These are phyloP conservation scores for Cystofilobasidium bisporidii DNA, from an alignment of 768 basidiomycete species.

Conservation along the genomic window DNA sequence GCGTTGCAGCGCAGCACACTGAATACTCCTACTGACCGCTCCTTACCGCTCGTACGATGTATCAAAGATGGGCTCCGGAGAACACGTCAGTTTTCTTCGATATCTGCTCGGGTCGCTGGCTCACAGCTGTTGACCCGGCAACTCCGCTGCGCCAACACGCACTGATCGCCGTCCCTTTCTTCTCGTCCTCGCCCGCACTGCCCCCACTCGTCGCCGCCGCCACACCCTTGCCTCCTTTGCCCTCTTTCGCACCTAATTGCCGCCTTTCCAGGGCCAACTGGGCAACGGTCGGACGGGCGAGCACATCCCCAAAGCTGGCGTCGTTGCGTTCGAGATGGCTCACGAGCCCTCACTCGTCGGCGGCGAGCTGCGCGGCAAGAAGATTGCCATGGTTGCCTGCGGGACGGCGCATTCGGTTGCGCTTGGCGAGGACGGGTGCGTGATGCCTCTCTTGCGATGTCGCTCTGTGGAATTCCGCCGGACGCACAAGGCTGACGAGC, in stretches of 20 bases:
- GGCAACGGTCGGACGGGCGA: slow-evolving; percentile 92
- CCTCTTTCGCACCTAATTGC: not conserved
- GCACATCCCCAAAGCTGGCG: slow-evolving; percentile 74
- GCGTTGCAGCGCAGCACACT: too few relatives aligned
- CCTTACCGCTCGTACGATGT: too few relatives aligned
- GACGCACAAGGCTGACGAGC: too few relatives aligned
- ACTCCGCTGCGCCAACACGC: too few relatives aligned
- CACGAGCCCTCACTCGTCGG: slow-evolving; percentile 47
- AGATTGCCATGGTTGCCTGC: slow-evolving; percentile 69
- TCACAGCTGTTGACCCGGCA: not conserved
- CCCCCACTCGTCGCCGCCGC: too few relatives aligned
- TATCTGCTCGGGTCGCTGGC: not conserved
- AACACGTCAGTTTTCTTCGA: slow-evolving; percentile 50
- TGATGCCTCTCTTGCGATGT: slow-evolving; percentile 29
- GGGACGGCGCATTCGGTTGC: slow-evolving; percentile 83
- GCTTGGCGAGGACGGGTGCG: slow-evolving; percentile 63
- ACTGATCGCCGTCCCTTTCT: too few relatives aligned
- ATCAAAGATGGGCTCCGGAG: slow-evolving; percentile 84
- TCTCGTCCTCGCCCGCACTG: too few relatives aligned
- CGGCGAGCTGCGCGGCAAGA: slow-evolving; percentile 59
- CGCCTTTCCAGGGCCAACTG: slow-evolving; percentile 54
- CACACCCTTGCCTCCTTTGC: not conserved
- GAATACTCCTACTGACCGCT: too few relatives aligned
- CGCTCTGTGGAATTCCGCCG: too few relatives aligned
- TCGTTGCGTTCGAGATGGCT: slow-evolving; percentile 60